Percentiles rank a stretch among this genome's conserved stretches.
Evolutionary conservation across 140 eudicot species (phyloP).

Genomic region (Flaveria floridana): DNA sequence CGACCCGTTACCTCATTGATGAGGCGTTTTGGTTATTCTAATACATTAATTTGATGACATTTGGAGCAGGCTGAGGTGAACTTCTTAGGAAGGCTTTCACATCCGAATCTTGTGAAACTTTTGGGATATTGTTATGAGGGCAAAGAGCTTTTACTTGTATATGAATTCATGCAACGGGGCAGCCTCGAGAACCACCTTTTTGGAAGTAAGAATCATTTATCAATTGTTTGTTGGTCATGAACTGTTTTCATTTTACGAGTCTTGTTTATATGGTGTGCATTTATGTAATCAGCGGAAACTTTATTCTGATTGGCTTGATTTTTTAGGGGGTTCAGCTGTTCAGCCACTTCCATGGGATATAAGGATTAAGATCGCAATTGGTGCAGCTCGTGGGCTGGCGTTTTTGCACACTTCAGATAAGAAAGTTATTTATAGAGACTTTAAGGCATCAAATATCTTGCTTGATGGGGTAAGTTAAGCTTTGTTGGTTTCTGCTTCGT

Average conservation of each 20-base stretch:
- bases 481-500: conserved; percentile 11
- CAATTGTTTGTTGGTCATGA: neutral
- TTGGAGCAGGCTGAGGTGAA: conserved; percentile 58
- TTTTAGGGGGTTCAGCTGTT: conserved; percentile 60
- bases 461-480: conserved; percentile 54
- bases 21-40: neutral
- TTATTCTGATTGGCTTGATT: conserved; percentile 21
- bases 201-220: conserved; percentile 48
- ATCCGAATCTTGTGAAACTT: conserved; percentile 51
- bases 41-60: conserved; percentile 10
- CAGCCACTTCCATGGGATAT: conserved; percentile 62
- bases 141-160: conserved; percentile 59
- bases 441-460: conserved; percentile 62
- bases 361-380: conserved; percentile 51
- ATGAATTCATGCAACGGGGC: conserved; percentile 65
- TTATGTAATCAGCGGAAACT: conserved; percentile 9
- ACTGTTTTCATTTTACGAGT: neutral
- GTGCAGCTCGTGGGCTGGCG: conserved; percentile 66
- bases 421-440: conserved; percentile 61
- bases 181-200: conserved; percentile 67
- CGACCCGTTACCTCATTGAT: neutral
- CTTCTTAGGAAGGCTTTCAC: conserved; percentile 66
- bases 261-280: neutral
- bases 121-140: conserved; percentile 68
- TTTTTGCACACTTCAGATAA: conserved; percentile 58